Conservation (phyloP, 768 basidiomycete genomes). For the Mycena rebaudengoi region DNA sequence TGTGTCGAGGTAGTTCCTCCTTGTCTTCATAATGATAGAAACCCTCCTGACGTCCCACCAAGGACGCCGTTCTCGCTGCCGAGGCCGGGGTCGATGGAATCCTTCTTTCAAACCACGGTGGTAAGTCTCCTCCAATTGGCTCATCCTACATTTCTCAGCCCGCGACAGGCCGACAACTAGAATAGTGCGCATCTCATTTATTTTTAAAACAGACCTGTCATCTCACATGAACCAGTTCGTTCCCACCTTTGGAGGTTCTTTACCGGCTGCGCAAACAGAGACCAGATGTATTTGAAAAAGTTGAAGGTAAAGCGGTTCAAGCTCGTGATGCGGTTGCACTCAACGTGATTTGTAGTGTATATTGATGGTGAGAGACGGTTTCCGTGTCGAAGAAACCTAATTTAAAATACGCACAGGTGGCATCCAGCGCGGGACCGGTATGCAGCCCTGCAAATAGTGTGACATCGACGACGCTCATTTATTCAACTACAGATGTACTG, state of each 20-base stretch:
- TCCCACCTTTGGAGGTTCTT: slow-evolving; percentile 83
- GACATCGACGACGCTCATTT: not conserved
- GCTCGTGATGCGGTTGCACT: slow-evolving; percentile 11
- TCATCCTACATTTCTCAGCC: not conserved
- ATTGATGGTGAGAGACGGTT: slow-evolving; percentile 69
- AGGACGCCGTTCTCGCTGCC: slow-evolving; percentile 88
- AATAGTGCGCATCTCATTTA: slow-evolving; percentile 61
- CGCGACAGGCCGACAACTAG: slow-evolving; percentile 74
- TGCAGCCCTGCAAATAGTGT: slow-evolving; percentile 23
- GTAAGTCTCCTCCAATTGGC: slow-evolving; percentile 42
- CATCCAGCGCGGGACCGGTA: slow-evolving; percentile 79
- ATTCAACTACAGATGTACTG: slow-evolving; percentile 65
- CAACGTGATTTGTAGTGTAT: slow-evolving; percentile 61
- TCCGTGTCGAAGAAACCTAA: not conserved
- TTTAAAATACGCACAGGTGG: slow-evolving; percentile 52
- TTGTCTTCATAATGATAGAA: slow-evolving; percentile 22
- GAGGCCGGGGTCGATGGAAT: slow-evolving; percentile 90
- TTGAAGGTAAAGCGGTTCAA: slow-evolving; percentile 60
- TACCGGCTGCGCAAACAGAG: slow-evolving; percentile 75
- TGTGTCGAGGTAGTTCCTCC: slow-evolving; percentile 65
- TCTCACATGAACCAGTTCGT: slow-evolving; percentile 55
- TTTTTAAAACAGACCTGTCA: slow-evolving; percentile 22
- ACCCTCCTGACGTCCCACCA: not conserved
- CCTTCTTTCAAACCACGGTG: slow-evolving; percentile 92
- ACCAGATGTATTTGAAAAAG: slow-evolving; percentile 76